These are phyloP conservation scores for Circinella umbellata DNA, from an alignment of 371 early-diverging fungal genomes.

Conservation along the genomic window DNA sequence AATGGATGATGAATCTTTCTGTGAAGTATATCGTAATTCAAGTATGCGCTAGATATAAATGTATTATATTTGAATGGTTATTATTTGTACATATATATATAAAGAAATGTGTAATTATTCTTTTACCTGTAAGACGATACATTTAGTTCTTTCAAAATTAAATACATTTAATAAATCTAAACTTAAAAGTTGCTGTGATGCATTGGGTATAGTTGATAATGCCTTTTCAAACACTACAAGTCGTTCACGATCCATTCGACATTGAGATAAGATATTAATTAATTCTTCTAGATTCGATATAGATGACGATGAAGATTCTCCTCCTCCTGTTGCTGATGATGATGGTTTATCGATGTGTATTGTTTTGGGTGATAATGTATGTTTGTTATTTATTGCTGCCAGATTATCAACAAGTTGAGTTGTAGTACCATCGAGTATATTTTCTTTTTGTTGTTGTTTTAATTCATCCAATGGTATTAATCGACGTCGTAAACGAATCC, in stretches of 20 bases:
- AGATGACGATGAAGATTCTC: background rate
- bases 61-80: background rate
- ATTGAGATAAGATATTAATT: conserved; percentile 17
- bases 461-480: background rate
- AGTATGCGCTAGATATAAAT: background rate
- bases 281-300: conserved; percentile 15
- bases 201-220: conserved; percentile 15
- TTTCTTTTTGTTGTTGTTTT: background rate
- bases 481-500: conserved; percentile 60
- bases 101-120: conserved; percentile 11
- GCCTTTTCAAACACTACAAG: conserved; percentile 23
- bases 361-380: background rate
- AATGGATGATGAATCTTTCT: background rate
- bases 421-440: background rate
- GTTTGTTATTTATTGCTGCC: background rate
- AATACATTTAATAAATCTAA: background rate
- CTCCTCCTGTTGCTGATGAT: background rate
- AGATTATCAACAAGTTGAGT: conserved; percentile 15
- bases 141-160: background rate
- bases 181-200: conserved; percentile 19
- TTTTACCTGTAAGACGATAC: background rate
- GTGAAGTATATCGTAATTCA: conserved; percentile 1
- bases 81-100: conserved; percentile 27
- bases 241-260: conserved; percentile 47
- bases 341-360: background rate